phyloP scores from a whole-genome alignment of 2,329 filamentous ascomycete genomes.

The Epichloe uncinata region DNA sequence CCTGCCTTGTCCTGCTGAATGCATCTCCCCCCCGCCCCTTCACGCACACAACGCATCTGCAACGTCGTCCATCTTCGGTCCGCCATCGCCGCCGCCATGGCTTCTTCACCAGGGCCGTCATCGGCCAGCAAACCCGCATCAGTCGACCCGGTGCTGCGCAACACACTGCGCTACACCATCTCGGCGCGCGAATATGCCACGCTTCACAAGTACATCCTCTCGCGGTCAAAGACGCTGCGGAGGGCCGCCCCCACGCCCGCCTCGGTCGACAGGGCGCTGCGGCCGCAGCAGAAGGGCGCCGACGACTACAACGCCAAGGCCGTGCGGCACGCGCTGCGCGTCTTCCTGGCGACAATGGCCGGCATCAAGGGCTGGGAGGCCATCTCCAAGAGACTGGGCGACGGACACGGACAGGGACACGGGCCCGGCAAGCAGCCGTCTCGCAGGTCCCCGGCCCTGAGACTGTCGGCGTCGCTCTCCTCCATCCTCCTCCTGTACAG shows the following conservation, averaged over 20 bases:
- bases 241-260: conserved; percentile 42
- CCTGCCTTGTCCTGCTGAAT: too few species aligned
- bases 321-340: conserved; percentile 55
- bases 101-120: not conserved
- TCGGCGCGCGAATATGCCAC: conserved; percentile 73
- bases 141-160: conserved; percentile 63
- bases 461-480: conserved; percentile 71
- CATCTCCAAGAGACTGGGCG: conserved; percentile 34
- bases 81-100: not conserved
- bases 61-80: too few species aligned
- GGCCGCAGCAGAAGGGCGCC: conserved; percentile 24
- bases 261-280: conserved; percentile 32
- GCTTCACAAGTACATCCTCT: conserved; percentile 72
- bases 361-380: conserved; percentile 50
- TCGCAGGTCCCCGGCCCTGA: conserved; percentile 54
- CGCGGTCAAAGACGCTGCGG: conserved; percentile 48
- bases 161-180: conserved; percentile 77
- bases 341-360: conserved; percentile 52
- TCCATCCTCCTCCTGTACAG: conserved; percentile 80
- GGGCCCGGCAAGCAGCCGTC: conserved; percentile 31
- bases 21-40: too few species aligned
- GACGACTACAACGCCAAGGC: conserved; percentile 60
- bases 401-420: conserved; percentile 17
- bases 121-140: conserved; percentile 7
- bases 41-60: too few species aligned